Percentiles rank a stretch among this genome's conserved stretches.
phyloP scores from a whole-genome alignment of 371 early-diverging fungal genomes.

The Mortierella sp. region DNA sequence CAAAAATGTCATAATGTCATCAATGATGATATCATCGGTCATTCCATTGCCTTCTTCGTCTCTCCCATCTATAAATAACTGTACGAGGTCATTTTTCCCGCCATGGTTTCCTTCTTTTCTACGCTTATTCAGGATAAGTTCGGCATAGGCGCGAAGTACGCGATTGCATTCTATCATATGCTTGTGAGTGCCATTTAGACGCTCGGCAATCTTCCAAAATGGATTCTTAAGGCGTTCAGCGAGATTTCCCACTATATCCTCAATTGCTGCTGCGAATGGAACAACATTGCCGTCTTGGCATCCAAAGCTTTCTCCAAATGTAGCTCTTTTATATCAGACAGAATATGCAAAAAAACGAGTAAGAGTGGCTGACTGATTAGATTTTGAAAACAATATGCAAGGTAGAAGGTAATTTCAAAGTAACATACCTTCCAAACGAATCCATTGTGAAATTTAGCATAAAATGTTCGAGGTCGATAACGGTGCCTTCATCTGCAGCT shows the following conservation, averaged over 20 bases:
- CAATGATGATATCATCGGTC: constrained; percentile 63
- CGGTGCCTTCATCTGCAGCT: constrained; percentile 34
- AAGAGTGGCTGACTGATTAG: background rate
- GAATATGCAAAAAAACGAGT: constrained; percentile 3
- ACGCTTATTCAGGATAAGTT: constrained; percentile 16
- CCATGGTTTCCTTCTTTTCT: constrained; percentile 32
- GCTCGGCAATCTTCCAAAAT: constrained; percentile 28
- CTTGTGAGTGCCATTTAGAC: constrained; percentile 11
- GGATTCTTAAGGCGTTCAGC: constrained; percentile 25
- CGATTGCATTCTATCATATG: background rate
- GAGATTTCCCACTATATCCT: constrained; percentile 4
- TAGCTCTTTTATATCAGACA: constrained; percentile 53
- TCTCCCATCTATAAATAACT: constrained; percentile 65
- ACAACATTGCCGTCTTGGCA: constrained; percentile 13
- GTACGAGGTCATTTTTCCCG: constrained; percentile 63
- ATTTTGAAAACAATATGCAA: background rate
- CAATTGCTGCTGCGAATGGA: constrained; percentile 16
- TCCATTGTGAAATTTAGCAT: constrained; percentile 68
- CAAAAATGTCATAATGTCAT: constrained; percentile 74
- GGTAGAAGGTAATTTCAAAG: background rate
- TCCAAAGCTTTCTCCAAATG: constrained; percentile 39
- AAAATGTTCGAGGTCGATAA: constrained; percentile 60
- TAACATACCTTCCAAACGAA: constrained; percentile 40
- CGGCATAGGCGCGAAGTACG: background rate
- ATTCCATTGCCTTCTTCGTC: constrained; percentile 63